phyloP scores from a whole-genome alignment of 1,284 basidiomycete genomes.

The Xanthoconium separans region DNA sequence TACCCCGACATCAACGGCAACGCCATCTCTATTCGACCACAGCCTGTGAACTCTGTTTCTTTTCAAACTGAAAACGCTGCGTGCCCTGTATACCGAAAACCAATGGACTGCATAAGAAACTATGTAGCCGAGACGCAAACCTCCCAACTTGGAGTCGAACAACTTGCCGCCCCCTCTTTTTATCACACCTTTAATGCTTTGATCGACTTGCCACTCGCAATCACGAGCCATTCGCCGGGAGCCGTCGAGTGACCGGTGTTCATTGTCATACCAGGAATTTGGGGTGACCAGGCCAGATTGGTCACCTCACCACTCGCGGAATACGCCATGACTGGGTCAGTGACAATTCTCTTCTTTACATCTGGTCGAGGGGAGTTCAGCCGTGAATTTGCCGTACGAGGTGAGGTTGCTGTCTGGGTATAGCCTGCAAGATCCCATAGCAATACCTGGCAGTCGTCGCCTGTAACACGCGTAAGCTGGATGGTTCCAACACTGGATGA shows the following conservation, averaged over 20 bases:
- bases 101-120: no score
- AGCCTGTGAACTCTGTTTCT: no score
- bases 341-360: conserved; percentile 69
- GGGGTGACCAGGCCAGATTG: conserved; percentile 85
- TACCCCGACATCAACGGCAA: background rate
- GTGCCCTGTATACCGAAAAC: no score
- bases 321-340: conserved; percentile 81
- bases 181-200: conserved; percentile 76
- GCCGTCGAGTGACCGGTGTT: conserved; percentile 68
- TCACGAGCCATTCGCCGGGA: conserved; percentile 88
- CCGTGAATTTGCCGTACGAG: conserved; percentile 61
- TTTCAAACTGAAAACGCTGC: no score
- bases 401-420: conserved; percentile 59
- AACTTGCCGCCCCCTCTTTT: background rate
- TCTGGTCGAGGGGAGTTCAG: conserved; percentile 73
- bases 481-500: background rate
- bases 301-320: conserved; percentile 79
- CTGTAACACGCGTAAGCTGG: conserved; percentile 40
- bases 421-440: conserved; percentile 82
- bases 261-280: conserved; percentile 71
- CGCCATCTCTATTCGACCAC: no score
- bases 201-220: conserved; percentile 81
- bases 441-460: conserved; percentile 88
- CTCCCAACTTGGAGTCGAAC: background rate
- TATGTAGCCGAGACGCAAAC: background rate